A percentile compares a stretch with the other conserved stretches of the same genome.
phyloP scores from a whole-genome alignment of 2,329 filamentous ascomycete species.

The Ceratocystis eucalypticola region DNA sequence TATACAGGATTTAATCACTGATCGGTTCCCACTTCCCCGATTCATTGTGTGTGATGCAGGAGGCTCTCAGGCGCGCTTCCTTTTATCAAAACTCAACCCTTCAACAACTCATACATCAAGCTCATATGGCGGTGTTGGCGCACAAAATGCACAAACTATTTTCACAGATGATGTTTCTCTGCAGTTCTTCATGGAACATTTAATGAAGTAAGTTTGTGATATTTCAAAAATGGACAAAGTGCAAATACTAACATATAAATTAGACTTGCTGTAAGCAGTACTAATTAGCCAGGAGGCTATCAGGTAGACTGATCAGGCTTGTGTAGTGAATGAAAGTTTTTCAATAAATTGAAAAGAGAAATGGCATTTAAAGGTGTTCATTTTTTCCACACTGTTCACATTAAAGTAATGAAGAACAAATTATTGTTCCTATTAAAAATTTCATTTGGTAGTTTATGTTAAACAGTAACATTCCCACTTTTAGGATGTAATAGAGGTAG shows the following conservation, averaged over 20 bases:
- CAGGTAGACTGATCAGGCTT: no score
- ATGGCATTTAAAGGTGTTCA: no score
- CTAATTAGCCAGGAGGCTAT: conserved; percentile 32
- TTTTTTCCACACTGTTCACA: no score
- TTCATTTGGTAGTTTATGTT: no score
- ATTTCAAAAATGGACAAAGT: conserved; percentile 29
- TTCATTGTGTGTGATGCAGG: conserved; percentile 99
- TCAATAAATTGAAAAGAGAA: no score
- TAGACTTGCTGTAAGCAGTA: conserved; percentile 50
- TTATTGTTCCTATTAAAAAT: no score
- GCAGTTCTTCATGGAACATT: conserved; percentile 98
- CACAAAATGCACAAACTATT: conserved; percentile 86
- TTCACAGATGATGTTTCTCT: conserved; percentile 97
- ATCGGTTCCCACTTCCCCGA: conserved; percentile 92
- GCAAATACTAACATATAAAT: conserved; percentile 34
- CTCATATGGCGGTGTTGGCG: conserved; percentile 74
- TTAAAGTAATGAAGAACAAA: no score
- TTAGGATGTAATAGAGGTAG: no score
- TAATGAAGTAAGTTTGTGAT: conserved; percentile 73
- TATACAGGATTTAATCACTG: conserved; percentile 79
- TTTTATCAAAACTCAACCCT: conserved; percentile 92
- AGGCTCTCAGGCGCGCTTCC: conserved; percentile 91
- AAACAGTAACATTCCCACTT: no score
- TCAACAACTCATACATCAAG: conserved; percentile 92
- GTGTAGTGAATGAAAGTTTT: no score